Evolutionary conservation across 352 stramenopile genomes (phyloP).

Genomic region (Globisporangium nodosum): DNA sequence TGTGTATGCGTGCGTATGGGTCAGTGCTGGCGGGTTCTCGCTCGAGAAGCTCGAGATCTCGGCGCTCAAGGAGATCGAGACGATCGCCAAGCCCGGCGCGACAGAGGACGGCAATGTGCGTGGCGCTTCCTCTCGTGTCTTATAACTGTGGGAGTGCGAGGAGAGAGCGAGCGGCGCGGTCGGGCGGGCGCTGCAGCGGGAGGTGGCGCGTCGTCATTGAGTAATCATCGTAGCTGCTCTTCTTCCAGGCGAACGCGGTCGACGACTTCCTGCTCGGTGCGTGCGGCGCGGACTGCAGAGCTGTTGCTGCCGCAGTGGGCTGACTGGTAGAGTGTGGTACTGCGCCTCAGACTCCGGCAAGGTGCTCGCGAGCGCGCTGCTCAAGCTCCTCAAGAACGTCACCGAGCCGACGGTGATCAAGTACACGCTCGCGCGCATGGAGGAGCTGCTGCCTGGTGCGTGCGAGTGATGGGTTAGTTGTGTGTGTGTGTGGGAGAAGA

Average conservation of each 20-base stretch:
- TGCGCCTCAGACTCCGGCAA: slow-evolving; percentile 41
- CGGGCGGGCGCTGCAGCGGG: no score
- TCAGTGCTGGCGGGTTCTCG: slow-evolving; percentile 68
- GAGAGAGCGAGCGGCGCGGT: neutral
- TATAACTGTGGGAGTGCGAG: neutral
- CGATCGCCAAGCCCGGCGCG: slow-evolving; percentile 55
- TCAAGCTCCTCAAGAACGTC: slow-evolving; percentile 87
- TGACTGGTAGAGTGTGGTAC: neutral
- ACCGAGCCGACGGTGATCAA: slow-evolving; percentile 84
- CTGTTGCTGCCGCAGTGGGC: neutral
- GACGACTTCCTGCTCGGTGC: slow-evolving; percentile 65
- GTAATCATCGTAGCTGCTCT: slow-evolving; percentile 17
- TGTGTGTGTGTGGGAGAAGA: neutral
- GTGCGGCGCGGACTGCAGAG: neutral
- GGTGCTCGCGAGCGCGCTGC: slow-evolving; percentile 51
- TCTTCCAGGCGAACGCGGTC: slow-evolving; percentile 49
- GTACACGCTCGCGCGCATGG: slow-evolving; percentile 83
- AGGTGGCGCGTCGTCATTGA: slow-evolving; percentile 6
- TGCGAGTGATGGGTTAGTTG: neutral
- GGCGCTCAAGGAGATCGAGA: slow-evolving; percentile 80
- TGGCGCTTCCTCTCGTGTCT: neutral
- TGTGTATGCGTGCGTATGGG: neutral
- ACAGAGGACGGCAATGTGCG: slow-evolving; percentile 49
- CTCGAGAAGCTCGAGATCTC: slow-evolving; percentile 84
- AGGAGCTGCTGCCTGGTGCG: slow-evolving; percentile 75